Percentiles rank a stretch among this genome's conserved stretches.
Evolutionary conservation across 2,329 filamentous ascomycete genomes (phyloP).

Genomic region (Akanthomyces muscarius): DNA sequence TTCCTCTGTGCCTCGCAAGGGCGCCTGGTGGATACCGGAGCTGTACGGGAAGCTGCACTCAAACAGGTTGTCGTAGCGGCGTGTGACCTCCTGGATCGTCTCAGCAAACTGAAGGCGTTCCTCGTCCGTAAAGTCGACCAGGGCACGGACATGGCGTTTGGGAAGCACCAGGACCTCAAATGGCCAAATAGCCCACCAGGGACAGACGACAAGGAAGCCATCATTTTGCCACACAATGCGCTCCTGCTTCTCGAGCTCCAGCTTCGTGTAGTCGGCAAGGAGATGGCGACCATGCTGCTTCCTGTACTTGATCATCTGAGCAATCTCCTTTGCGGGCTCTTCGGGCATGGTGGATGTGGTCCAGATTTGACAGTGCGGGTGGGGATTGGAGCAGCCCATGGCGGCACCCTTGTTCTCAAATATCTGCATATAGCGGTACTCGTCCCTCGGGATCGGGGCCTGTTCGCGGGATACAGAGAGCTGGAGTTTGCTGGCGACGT

Average conservation of each 20-base stretch:
- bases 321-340: constrained; percentile 76
- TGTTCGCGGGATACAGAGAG: constrained; percentile 36
- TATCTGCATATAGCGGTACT: constrained; percentile 97
- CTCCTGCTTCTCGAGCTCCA: constrained; percentile 79
- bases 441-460: constrained; percentile 55
- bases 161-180: constrained; percentile 91
- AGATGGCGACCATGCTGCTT: constrained; percentile 69
- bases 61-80: constrained; percentile 94
- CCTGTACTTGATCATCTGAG: constrained; percentile 74
- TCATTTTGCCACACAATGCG: constrained; percentile 86
- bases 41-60: constrained; percentile 96
- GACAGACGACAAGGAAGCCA: constrained; percentile 80
- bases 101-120: constrained; percentile 77
- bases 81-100: constrained; percentile 79
- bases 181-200: constrained; percentile 98
- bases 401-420: constrained; percentile 98
- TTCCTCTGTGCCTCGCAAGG: constrained; percentile 73
- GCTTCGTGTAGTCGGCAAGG: constrained; percentile 77
- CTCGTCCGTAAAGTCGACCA: constrained; percentile 71
- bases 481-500: constrained; percentile 36
- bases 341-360: constrained; percentile 87
- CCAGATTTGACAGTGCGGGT: constrained; percentile 97
- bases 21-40: constrained; percentile 94
- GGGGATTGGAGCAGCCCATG: constrained; percentile 98
- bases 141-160: constrained; percentile 75